Evolutionary conservation across 2,329 filamentous ascomycete species (phyloP).

Genomic region (Colletotrichum truncatum): DNA sequence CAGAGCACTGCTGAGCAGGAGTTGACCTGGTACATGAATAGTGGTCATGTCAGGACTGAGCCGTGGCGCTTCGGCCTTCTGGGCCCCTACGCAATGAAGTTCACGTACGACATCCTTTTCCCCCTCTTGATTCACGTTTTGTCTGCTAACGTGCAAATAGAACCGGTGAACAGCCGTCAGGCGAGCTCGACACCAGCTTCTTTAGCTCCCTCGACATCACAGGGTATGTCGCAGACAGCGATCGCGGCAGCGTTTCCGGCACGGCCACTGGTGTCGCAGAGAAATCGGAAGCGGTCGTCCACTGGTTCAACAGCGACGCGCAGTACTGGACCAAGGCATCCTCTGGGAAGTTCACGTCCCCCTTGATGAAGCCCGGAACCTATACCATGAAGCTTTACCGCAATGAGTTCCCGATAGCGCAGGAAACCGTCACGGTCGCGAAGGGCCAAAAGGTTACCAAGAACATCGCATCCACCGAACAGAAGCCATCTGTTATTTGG

Average conservation of each 20-base stretch:
- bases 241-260: constrained; percentile 62
- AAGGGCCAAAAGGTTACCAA: constrained; percentile 56
- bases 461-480: constrained; percentile 53
- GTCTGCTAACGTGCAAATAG: constrained; percentile 34
- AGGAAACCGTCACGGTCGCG: constrained; percentile 52
- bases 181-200: constrained; percentile 61
- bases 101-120: constrained; percentile 45
- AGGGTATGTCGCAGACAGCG: constrained; percentile 59
- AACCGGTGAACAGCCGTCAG: constrained; percentile 53
- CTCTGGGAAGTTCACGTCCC: constrained; percentile 60
- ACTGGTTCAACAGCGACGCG: constrained; percentile 64
- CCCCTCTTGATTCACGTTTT: neutral
- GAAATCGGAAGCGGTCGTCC: constrained; percentile 60
- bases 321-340: constrained; percentile 67
- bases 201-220: constrained; percentile 60
- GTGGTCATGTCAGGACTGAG: constrained; percentile 64
- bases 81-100: constrained; percentile 66
- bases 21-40: constrained; percentile 71
- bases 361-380: constrained; percentile 66
- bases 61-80: constrained; percentile 64
- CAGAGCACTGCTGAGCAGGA: constrained; percentile 63
- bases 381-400: constrained; percentile 70
- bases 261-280: constrained; percentile 60
- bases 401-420: constrained; percentile 60
- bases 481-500: constrained; percentile 57